Percentiles rank a stretch among this genome's conserved stretches.
These are phyloP conservation scores for Exophiala xenobiotica DNA, from an alignment of 2,329 filamentous ascomycete species.

Conservation along the genomic window DNA sequence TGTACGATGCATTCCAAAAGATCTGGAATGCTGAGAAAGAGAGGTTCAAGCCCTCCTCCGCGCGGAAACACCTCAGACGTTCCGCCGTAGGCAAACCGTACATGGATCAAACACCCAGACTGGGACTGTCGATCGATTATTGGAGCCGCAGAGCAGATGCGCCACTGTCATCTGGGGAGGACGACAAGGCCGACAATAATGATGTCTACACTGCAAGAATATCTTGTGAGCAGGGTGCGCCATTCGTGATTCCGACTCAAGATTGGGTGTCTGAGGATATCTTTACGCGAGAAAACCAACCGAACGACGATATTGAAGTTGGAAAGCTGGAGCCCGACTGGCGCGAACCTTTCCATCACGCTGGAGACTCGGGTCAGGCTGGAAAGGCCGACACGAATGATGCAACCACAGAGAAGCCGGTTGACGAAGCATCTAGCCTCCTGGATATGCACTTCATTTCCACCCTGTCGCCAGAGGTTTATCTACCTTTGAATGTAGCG, in stretches of 20 bases:
- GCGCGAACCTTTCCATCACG: slow-evolving; percentile 20
- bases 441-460: slow-evolving; percentile 47
- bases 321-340: slow-evolving; percentile 40
- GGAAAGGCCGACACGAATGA: slow-evolving; percentile 35
- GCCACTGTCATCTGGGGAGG: slow-evolving; percentile 32
- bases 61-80: slow-evolving; percentile 42
- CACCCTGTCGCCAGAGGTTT: slow-evolving; percentile 43
- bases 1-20: slow-evolving; percentile 43
- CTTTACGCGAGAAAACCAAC: slow-evolving; percentile 33
- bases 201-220: slow-evolving; percentile 40
- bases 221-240: slow-evolving; percentile 47
- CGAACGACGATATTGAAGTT: slow-evolving; percentile 40
- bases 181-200: slow-evolving; percentile 24
- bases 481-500: slow-evolving; percentile 43
- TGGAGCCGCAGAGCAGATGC: slow-evolving; percentile 34
- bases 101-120: slow-evolving; percentile 40
- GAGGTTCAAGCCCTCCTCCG: slow-evolving; percentile 33
- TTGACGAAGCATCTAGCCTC: slow-evolving; percentile 36
- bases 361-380: background rate
- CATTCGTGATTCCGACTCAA: slow-evolving; percentile 45
- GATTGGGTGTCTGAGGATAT: slow-evolving; percentile 43
- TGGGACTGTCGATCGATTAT: slow-evolving; percentile 45
- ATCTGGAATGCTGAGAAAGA: slow-evolving; percentile 45
- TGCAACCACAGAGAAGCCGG: slow-evolving; percentile 39
- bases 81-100: slow-evolving; percentile 43